Evolutionary conservation across 2,329 filamentous ascomycete species (phyloP), one percentile per base, ranked within the genome.

Genomic region (Aschersonia sp.): DNA sequence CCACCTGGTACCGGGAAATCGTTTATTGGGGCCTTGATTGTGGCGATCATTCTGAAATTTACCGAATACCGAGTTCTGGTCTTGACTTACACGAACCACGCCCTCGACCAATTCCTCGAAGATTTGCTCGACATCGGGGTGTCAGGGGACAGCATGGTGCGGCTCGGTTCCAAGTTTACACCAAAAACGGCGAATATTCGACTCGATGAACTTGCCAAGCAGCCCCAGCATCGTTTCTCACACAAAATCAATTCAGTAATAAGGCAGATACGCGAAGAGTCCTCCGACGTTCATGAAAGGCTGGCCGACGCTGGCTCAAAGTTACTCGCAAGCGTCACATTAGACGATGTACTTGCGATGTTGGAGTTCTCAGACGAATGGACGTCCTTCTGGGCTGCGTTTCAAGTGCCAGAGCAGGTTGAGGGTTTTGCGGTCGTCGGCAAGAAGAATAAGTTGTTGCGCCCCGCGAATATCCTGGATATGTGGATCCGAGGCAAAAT

Each of bases 1-100:
- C 84, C 84, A 1, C 84, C 84, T 53, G 83, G 81, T 0, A 88
- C 83, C 0, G 84, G 84, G 1, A 89, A 89, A 53, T 86, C 82
- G 0, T 85, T 85, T 51, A 73, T 86, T 3, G 84, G 84, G 0
- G 77, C 82, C 0, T 62, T 83, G 2, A 65, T 81, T 1, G 73
- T 76, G 0, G 79, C 79, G 46, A 59, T 68, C 0, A 56, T 88
- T 0, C 61, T 78, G 22, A 57, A 74, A 1, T 54, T 67, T 5
- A 77, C 73, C 0, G 22, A 53, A 0, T 65, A 74, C 31, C 74
- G 59, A 0, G 73, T 87, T 0, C 65, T 89, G 0, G 73, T 88
- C 0, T 59, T 84, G 2, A 79, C 75, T 30, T 87, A 78, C 49
- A 87, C 81, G 0, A 83, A 85, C 46, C 81, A 84, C 52, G 78